Conservation (phyloP, 2,329 filamentous ascomycete species). For the Alternaria burnsii region DNA sequence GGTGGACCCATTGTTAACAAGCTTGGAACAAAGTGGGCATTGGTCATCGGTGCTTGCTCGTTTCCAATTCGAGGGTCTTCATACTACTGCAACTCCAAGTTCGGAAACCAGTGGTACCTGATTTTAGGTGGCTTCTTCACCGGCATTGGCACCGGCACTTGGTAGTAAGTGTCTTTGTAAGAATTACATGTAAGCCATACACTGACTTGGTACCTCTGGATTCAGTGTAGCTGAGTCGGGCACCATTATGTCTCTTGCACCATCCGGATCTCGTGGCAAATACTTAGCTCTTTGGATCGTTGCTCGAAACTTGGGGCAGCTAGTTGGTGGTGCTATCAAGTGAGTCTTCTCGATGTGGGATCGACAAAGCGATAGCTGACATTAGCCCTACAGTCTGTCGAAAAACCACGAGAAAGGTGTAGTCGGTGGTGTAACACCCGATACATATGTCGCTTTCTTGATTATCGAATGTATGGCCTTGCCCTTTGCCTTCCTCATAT, state of each 20-base stretch:
- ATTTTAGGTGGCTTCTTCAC: slow-evolving; percentile 35
- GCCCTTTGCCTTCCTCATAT: slow-evolving; percentile 58
- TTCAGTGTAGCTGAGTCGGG: slow-evolving; percentile 56
- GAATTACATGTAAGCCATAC: too few relatives aligned
- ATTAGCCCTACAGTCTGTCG: slow-evolving; percentile 20
- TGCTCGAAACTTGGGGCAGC: slow-evolving; percentile 57
- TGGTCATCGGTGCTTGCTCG: slow-evolving; percentile 54
- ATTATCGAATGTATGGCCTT: slow-evolving; percentile 59
- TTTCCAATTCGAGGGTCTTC: slow-evolving; percentile 59
- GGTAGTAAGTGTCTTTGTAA: slow-evolving; percentile 44
- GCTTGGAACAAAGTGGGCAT: slow-evolving; percentile 57
- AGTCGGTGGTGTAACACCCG: slow-evolving; percentile 53
- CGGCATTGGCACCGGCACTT: slow-evolving; percentile 51
- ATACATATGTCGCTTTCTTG: slow-evolving; percentile 59
- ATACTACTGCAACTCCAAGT: slow-evolving; percentile 61
- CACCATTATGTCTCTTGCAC: slow-evolving; percentile 60
- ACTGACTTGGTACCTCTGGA: too few relatives aligned
- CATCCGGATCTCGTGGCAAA: slow-evolving; percentile 57
- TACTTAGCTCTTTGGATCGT: slow-evolving; percentile 61
- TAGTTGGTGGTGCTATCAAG: slow-evolving; percentile 58
- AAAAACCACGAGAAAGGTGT: slow-evolving; percentile 40
- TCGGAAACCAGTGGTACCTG: slow-evolving; percentile 59
- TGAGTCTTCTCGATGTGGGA: slow-evolving; percentile 7
- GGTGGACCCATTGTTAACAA: slow-evolving; percentile 59
- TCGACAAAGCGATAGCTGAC: not conserved